Base-by-base conservation (phyloP, 2,329 filamentous ascomycete genomes). In the Stagonosporopsis cucurbitacearum region DNA sequence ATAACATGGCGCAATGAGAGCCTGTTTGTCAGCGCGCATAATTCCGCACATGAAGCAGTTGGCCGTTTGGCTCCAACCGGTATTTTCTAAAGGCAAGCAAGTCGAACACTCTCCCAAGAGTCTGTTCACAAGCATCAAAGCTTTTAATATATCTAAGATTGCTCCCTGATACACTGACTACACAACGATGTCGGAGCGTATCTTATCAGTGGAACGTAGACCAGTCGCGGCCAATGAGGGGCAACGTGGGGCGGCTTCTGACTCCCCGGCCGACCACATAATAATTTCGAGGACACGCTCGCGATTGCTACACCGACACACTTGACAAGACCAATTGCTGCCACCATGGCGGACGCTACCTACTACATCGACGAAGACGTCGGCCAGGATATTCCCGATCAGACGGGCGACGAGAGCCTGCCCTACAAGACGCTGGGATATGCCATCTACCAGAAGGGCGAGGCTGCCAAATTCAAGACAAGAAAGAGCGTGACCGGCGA, bases 351-450 rank as follows among this genome's bases (percentile, higher is more conserved):
- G 36, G 72, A 75, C 25, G 64, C 69, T 39, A 80, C 78, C 41
- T 82, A 90, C 75, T 92, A 93, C 79, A 84, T 96, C 72, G 92
- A 96, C 80, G 89, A 92, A 72, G 89, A 92, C 67, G 82, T 82
- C 65, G 92, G 92, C 68, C 80, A 83, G 66, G 92, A 95, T 78
- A 86, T 89, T 69, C 77, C 54, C 74, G 84, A 65, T 74, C 82
- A 57, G 84, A 86, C 62, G 81, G 92, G 92, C 71, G 84, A 87
- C 63, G 85, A 93, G 75, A 78, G 82, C 59, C 84, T 87, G 65
- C 92, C 92, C 44, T 96, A 88, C 85, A 94, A 96, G 81, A 87
- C 89, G 36, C 84, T 96, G 37, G 81, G 88, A 63, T 87, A 87
- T 72, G 92, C 91, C 62, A 90, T 91, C 77, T 83, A 92, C 70